Conservation (phyloP, 2,329 filamentous ascomycete species). For the Clonostachys rhizophaga region DNA sequence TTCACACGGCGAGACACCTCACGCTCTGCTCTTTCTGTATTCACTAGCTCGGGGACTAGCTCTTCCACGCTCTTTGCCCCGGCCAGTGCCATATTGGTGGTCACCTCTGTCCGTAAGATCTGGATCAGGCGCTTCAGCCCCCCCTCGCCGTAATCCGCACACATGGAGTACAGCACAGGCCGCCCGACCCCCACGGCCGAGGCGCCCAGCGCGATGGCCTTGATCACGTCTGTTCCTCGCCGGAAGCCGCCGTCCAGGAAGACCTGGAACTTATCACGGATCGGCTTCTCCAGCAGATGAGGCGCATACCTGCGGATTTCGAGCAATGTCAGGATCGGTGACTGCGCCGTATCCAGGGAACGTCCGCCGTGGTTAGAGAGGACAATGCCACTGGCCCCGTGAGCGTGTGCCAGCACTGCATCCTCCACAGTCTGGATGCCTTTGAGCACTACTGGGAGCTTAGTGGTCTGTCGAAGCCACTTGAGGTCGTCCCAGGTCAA, state of each 20-base stretch:
- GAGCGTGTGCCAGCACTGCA: constrained; percentile 20
- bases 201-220: constrained; percentile 30
- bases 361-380: constrained; percentile 34
- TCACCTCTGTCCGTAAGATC: constrained; percentile 38
- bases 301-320: constrained; percentile 37
- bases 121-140: constrained; percentile 46
- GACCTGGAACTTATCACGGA: constrained; percentile 28
- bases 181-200: constrained; percentile 36
- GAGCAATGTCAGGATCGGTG: constrained; percentile 19
- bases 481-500: constrained; percentile 49
- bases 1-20: constrained; percentile 8
- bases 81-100: constrained; percentile 47
- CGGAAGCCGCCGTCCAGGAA: constrained; percentile 30
- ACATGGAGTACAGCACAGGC: constrained; percentile 25
- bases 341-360: constrained; percentile 26
- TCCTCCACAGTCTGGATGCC: constrained; percentile 30
- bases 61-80: constrained; percentile 65
- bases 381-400: constrained; percentile 25
- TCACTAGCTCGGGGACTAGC: constrained; percentile 32
- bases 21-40: constrained; percentile 9
- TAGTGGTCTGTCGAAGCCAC: constrained; percentile 20
- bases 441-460: constrained; percentile 29
- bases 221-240: constrained; percentile 30
- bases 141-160: constrained; percentile 32
- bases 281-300: constrained; percentile 16